Evolutionary conservation across 495 filamentous ascomycete species (phyloP).

Genomic region (Aspergillus baeticus): DNA sequence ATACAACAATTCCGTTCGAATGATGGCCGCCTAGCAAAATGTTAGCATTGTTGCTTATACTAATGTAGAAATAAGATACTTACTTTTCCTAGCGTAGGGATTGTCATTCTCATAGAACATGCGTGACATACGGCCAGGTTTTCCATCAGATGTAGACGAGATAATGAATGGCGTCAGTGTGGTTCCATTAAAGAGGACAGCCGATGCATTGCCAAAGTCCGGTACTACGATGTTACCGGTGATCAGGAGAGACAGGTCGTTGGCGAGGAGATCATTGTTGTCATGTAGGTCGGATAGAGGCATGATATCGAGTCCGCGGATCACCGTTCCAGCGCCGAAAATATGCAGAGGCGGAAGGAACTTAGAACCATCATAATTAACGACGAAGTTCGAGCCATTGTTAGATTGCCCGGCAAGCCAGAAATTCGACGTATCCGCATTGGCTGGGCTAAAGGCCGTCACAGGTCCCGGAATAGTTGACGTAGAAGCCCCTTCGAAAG

Average conservation of each 20-base stretch:
- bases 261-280: constrained; percentile 58
- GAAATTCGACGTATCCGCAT: constrained; percentile 61
- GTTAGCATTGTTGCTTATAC: constrained; percentile 24
- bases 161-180: constrained; percentile 76
- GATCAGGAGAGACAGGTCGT: constrained; percentile 71
- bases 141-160: constrained; percentile 59
- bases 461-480: constrained; percentile 73
- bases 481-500: constrained; percentile 58
- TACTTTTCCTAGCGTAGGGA: constrained; percentile 57
- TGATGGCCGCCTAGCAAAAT: constrained; percentile 51
- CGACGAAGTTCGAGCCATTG: constrained; percentile 72
- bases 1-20: constrained; percentile 81
- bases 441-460: constrained; percentile 70
- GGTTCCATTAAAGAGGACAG: constrained; percentile 81
- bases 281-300: constrained; percentile 64
- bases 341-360: constrained; percentile 56
- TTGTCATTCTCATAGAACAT: constrained; percentile 75
- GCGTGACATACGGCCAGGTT: constrained; percentile 69
- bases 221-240: constrained; percentile 76
- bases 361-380: constrained; percentile 68
- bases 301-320: constrained; percentile 81
- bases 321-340: constrained; percentile 61
- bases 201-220: constrained; percentile 79
- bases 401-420: constrained; percentile 72
- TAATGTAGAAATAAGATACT: constrained; percentile 23